Evolutionary conservation across 2,329 filamentous ascomycete genomes (phyloP), one percentile per base, ranked within the genome.

Genomic region (Colletotrichum neosansevieriae): DNA sequence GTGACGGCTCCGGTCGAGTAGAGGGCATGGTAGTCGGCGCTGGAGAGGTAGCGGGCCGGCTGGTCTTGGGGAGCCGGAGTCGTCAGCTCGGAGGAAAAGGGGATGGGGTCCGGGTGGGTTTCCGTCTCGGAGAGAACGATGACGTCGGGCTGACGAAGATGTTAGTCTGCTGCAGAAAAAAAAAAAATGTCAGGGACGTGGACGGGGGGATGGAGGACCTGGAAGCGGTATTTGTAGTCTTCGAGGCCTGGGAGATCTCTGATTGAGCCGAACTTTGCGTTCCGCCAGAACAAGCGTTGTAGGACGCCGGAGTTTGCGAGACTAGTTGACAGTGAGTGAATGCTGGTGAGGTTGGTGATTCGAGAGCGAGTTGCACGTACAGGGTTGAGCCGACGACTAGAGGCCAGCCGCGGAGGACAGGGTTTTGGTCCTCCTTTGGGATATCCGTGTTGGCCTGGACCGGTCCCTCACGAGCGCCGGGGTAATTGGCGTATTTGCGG

Each of bases 11-110:
- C 92, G 5, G 88, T 88, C 70, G 85, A 85, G 81, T 94, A 97
- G 45, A 92, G 86, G 58, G 87, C 85, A 76, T 94, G 90, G 76
- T 94, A 97, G 79, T 97, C 93, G 12, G 87, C 85, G 24, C 89
- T 87, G 3, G 92, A 92, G 76, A 90, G 88, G 80, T 92, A 93
- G 50, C 87, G 85, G 15, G 81, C 83, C 5, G 77, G 73, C 12
- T 82, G 75, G 50, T 80, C 76, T 15, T 78, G 75, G 7, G 85
- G 79, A 56, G 81, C 80, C 11, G 78, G 78, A 51, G 77, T 75
- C 54, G 79, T 82, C 79, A 0, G 80, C 72, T 3, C 79, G 81
- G 73, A 83, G 75, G 32, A 72, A 70, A 3, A 72, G 38, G 56
- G 74, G 10, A 72, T 58, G 63, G 57, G 45, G 1, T 67, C 67